Percentiles rank a stretch among this genome's conserved stretches.
phyloP scores from a whole-genome alignment of 108 stramenopile genomes.

The Fistulifera solaris region DNA sequence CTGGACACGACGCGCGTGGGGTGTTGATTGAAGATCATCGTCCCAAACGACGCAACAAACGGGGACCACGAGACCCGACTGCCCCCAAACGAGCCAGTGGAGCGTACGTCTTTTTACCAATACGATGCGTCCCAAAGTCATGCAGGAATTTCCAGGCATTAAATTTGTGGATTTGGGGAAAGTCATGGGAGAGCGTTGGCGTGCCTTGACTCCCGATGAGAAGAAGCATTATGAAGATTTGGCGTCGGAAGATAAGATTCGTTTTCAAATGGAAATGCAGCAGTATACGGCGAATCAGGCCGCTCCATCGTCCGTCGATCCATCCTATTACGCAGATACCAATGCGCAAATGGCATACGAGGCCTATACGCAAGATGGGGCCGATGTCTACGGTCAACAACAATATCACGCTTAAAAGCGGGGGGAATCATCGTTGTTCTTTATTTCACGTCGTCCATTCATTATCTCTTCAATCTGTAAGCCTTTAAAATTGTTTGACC shows the following conservation, averaged over 20 bases:
- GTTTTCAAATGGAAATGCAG: constrained; percentile 85
- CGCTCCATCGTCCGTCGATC: constrained; percentile 4
- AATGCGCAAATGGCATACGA: background rate
- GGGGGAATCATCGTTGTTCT: background rate
- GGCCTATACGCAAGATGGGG: background rate
- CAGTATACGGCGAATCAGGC: constrained; percentile 57
- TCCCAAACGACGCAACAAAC: constrained; percentile 52
- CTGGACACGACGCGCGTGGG: constrained; percentile 74
- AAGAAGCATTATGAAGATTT: constrained; percentile 80
- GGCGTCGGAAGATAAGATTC: constrained; percentile 77
- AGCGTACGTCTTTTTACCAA: constrained; percentile 83
- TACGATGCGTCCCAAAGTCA: constrained; percentile 73
- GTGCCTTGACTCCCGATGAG: constrained; percentile 69
- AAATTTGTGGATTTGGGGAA: constrained; percentile 89
- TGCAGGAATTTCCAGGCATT: constrained; percentile 74
- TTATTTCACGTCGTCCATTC: background rate
- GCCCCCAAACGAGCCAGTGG: constrained; percentile 72
- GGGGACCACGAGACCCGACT: constrained; percentile 58
- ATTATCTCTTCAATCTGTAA: too few species aligned
- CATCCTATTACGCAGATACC: constrained; percentile 1
- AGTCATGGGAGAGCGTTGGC: constrained; percentile 87
- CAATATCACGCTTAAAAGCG: constrained; percentile 9
- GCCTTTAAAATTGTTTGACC: too few species aligned
- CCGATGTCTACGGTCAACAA: constrained; percentile 7
- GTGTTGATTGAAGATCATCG: constrained; percentile 70